Percentiles rank a stretch among this genome's conserved stretches.
Conservation (phyloP, 257 asterid species). For the Rehmannia glutinosa region DNA sequence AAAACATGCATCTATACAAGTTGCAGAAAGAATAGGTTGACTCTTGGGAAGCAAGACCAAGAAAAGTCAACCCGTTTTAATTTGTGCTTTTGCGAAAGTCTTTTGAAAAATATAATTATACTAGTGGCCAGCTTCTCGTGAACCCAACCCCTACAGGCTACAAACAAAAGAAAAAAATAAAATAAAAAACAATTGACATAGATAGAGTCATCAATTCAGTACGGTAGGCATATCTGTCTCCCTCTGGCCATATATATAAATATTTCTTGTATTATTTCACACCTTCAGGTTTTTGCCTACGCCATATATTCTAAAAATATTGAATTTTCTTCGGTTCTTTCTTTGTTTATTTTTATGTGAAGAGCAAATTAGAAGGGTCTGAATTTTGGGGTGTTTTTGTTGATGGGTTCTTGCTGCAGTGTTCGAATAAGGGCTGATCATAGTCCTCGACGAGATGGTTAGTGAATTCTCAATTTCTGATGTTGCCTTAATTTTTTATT, state of each 20-base stretch:
- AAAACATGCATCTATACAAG: slow-evolving; percentile 28
- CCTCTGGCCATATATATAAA: too few relatives aligned
- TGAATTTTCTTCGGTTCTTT: not conserved
- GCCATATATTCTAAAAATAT: too few relatives aligned
- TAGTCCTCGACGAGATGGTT: slow-evolving; percentile 70
- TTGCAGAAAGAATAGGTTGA: slow-evolving; percentile 28
- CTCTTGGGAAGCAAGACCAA: slow-evolving; percentile 10
- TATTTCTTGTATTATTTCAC: too few relatives aligned
- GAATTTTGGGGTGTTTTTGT: not conserved
- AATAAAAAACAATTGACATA: slow-evolving; percentile 22
- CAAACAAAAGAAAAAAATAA: too few relatives aligned
- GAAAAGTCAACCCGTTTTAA: slow-evolving; percentile 40
- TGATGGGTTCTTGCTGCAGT: slow-evolving; percentile 81
- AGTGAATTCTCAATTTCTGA: slow-evolving; percentile 13
- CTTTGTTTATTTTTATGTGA: not conserved
- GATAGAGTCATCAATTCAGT: slow-evolving; percentile 7
- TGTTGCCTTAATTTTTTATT: not conserved
- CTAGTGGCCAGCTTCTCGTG: slow-evolving; percentile 39
- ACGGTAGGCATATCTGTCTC: slow-evolving; percentile 1
- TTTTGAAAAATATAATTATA: slow-evolving; percentile 11
- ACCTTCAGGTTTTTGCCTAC: too few relatives aligned
- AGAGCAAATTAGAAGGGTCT: not conserved
- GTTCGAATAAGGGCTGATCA: slow-evolving; percentile 61
- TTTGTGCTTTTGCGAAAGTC: slow-evolving; percentile 14
- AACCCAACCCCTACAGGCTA: slow-evolving; percentile 45